These are phyloP conservation scores for Colletotrichum eremochloae DNA, from an alignment of 2,329 filamentous ascomycete species.

Conservation along the genomic window DNA sequence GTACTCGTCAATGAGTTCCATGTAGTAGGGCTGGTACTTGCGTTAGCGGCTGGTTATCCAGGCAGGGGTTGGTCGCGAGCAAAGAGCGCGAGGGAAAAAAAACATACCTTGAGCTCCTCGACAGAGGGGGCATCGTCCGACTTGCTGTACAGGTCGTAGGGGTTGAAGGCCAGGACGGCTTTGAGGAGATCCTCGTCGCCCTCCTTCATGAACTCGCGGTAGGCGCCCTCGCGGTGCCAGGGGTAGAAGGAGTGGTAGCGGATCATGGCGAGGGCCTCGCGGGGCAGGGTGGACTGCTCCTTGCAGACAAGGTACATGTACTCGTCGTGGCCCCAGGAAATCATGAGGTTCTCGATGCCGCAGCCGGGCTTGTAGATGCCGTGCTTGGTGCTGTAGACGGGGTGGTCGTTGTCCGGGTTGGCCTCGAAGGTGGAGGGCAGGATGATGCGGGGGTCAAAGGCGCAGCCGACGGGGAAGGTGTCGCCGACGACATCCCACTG, in stretches of 20 bases:
- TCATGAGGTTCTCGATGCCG: slow-evolving; percentile 88
- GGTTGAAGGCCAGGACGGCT: slow-evolving; percentile 89
- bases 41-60: slow-evolving; percentile 1
- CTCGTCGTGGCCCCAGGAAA: slow-evolving; percentile 92
- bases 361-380: slow-evolving; percentile 86
- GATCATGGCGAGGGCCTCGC: slow-evolving; percentile 91
- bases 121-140: slow-evolving; percentile 83
- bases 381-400: slow-evolving; percentile 79
- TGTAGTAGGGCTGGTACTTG: slow-evolving; percentile 53
- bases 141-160: slow-evolving; percentile 94
- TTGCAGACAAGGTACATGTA: slow-evolving; percentile 90
- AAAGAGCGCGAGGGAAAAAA: too few relatives aligned
- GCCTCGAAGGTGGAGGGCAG: slow-evolving; percentile 81
- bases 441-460: slow-evolving; percentile 82
- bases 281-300: slow-evolving; percentile 82
- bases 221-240: slow-evolving; percentile 87
- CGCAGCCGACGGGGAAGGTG: slow-evolving; percentile 84
- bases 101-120: slow-evolving; percentile 74
- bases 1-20: slow-evolving; percentile 59
- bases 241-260: slow-evolving; percentile 94
- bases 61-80: too few relatives aligned
- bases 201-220: slow-evolving; percentile 84
- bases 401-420: slow-evolving; percentile 81
- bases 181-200: slow-evolving; percentile 84
- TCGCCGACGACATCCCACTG: slow-evolving; percentile 96